Conservation (phyloP, 495 filamentous ascomycete species). For the Chaetomium cochliodes region DNA sequence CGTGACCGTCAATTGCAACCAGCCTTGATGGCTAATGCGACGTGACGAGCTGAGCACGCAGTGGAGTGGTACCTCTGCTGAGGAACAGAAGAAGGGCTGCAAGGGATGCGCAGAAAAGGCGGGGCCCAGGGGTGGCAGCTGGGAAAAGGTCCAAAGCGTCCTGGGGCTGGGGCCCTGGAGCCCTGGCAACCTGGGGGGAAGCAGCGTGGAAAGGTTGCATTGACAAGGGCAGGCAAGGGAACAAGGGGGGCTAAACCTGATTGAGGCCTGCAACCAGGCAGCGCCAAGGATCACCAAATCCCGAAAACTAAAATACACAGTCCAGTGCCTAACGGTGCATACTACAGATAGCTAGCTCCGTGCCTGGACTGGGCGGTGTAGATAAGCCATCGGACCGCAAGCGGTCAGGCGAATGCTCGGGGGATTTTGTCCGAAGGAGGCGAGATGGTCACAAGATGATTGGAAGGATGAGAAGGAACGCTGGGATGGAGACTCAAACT, state of each 20-base stretch:
- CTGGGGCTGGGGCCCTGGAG: too few relatives aligned
- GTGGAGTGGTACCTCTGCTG: too few relatives aligned
- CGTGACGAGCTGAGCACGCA: slow-evolving; percentile 3
- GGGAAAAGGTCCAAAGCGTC: not conserved
- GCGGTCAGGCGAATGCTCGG: too few relatives aligned
- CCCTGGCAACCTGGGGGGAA: too few relatives aligned
- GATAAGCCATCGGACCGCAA: too few relatives aligned
- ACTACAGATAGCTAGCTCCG: not conserved
- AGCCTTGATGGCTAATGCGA: not conserved
- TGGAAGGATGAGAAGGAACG: not conserved
- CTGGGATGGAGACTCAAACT: not conserved
- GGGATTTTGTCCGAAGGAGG: too few relatives aligned
- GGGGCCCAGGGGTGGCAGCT: not conserved
- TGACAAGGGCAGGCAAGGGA: not conserved
- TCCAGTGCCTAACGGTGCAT: too few relatives aligned
- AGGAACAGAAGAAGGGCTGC: not conserved
- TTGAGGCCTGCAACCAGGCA: not conserved
- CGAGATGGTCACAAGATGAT: too few relatives aligned
- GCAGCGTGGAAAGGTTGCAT: not conserved
- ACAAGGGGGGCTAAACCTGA: not conserved
- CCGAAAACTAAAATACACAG: not conserved
- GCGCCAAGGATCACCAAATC: not conserved
- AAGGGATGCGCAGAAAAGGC: slow-evolving; percentile 1
- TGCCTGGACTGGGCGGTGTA: not conserved
- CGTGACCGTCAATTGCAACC: slow-evolving; percentile 14